These are phyloP conservation scores for Phytophthora litchii DNA, from an alignment of 352 stramenopile species.

Conservation along the genomic window DNA sequence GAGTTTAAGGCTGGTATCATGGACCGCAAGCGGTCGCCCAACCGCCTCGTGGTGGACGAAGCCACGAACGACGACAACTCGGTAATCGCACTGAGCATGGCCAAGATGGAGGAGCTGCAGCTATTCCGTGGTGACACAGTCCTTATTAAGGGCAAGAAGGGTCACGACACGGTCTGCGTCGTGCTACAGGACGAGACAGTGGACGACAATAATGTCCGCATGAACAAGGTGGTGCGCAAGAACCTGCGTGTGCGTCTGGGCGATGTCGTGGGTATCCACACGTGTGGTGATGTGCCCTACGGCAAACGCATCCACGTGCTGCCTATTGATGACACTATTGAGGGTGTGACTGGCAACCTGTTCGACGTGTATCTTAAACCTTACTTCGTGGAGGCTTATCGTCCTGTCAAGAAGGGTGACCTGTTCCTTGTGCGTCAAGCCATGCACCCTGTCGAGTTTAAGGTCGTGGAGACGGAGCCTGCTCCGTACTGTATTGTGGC, in stretches of 20 bases:
- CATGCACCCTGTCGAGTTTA: slow-evolving; percentile 99
- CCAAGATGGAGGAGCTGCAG: slow-evolving; percentile 99
- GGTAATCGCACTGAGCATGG: slow-evolving; percentile 90
- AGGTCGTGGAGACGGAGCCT: slow-evolving; percentile 99
- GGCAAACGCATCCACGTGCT: slow-evolving; percentile 99
- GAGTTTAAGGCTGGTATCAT: slow-evolving; percentile 89
- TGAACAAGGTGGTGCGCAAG: slow-evolving; percentile 99
- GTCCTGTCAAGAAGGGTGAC: slow-evolving; percentile 99
- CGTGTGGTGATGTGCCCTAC: slow-evolving; percentile 97
- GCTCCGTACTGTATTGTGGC: slow-evolving; percentile 98
- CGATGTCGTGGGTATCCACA: slow-evolving; percentile 98
- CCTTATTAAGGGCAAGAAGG: slow-evolving; percentile 99
- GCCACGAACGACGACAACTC: slow-evolving; percentile 98
- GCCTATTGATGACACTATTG: slow-evolving; percentile 99
- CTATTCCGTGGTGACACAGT: slow-evolving; percentile 99
- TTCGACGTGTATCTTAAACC: slow-evolving; percentile 99
- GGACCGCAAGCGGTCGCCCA: slow-evolving; percentile 96
- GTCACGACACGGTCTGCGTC: slow-evolving; percentile 98
- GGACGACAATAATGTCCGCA: slow-evolving; percentile 97
- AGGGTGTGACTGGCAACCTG: slow-evolving; percentile 99
- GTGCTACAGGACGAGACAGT: slow-evolving; percentile 97
- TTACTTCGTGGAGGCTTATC: slow-evolving; percentile 99
- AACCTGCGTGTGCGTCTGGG: slow-evolving; percentile 97
- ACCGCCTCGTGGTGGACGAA: slow-evolving; percentile 99
- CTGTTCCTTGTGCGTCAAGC: slow-evolving; percentile 98